Percentiles rank a stretch among this genome's conserved stretches.
Evolutionary conservation across 2,329 filamentous ascomycete species (phyloP).

Genomic region (Diaporthe amygdali): DNA sequence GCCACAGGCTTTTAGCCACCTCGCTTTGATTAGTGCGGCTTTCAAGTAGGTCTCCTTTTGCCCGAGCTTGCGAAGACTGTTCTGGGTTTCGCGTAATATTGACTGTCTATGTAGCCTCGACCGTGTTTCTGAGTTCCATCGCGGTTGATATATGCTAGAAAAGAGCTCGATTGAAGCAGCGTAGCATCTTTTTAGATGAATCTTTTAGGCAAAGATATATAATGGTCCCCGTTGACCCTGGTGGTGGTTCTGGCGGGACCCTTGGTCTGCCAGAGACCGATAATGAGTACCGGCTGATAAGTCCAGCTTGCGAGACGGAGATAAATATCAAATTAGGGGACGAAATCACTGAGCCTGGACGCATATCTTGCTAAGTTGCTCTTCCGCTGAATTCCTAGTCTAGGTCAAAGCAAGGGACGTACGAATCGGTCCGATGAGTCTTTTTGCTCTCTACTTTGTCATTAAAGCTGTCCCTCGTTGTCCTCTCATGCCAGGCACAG

Average conservation of each 20-base stretch:
- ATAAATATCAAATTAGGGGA: not conserved
- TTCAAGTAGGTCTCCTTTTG: slow-evolving; percentile 56
- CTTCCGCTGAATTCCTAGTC: too few species aligned
- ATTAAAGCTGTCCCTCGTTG: too few species aligned
- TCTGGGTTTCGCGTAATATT: not conserved
- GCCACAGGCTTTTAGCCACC: slow-evolving; percentile 78
- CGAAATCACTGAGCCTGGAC: not conserved
- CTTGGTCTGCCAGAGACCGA: not conserved
- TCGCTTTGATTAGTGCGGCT: slow-evolving; percentile 77
- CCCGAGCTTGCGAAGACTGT: not conserved
- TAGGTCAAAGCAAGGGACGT: too few species aligned
- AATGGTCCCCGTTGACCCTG: not conserved
- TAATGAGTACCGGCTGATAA: not conserved
- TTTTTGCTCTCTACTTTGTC: too few species aligned
- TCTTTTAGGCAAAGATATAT: not conserved
- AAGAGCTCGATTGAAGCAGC: not conserved
- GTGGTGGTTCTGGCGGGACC: too few species aligned
- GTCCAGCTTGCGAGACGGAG: not conserved
- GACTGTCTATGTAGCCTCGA: not conserved
- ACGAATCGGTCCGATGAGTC: too few species aligned
- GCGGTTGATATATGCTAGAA: not conserved
- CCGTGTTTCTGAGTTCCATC: not conserved
- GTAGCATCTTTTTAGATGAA: not conserved
- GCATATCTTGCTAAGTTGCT: not conserved
- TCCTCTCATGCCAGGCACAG: too few species aligned